These are phyloP conservation scores for Incumbomyces delicatus DNA, from an alignment of 2,329 filamentous ascomycete species.

Conservation along the genomic window DNA sequence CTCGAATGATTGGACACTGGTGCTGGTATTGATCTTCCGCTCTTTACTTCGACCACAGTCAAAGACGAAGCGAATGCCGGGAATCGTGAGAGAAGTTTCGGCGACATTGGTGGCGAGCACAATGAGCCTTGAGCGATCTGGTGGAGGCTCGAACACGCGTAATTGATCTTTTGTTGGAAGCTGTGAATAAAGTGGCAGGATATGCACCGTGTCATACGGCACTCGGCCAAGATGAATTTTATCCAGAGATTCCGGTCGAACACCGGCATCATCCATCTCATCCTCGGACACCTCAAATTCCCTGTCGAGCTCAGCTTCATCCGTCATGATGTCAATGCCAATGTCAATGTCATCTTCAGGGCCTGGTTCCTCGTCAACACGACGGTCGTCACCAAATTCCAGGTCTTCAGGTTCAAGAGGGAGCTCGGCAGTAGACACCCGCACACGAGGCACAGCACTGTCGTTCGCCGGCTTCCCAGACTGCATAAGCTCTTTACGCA, in stretches of 20 bases:
- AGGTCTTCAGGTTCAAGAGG: conserved; percentile 79
- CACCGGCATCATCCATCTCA: conserved; percentile 44
- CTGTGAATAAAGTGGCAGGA: conserved; percentile 89
- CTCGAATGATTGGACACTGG: conserved; percentile 90
- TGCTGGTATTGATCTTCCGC: conserved; percentile 74
- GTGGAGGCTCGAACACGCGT: conserved; percentile 75
- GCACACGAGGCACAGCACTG: conserved; percentile 53
- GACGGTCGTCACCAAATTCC: conserved; percentile 57
- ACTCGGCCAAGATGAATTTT: conserved; percentile 28
- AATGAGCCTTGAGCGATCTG: conserved; percentile 72
- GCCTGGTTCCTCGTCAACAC: conserved; percentile 30
- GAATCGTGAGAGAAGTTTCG: conserved; percentile 93
- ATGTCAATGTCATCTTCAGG: conserved; percentile 47
- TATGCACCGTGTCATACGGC: conserved; percentile 62
- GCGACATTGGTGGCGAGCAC: conserved; percentile 93
- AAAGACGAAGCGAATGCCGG: conserved; percentile 89
- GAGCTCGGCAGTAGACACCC: conserved; percentile 65
- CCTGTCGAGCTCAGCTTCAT: conserved; percentile 48
- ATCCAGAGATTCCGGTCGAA: not conserved
- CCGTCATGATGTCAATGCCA: conserved; percentile 51
- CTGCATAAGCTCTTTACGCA: conserved; percentile 41
- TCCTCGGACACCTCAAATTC: conserved; percentile 54
- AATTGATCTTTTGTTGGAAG: conserved; percentile 85
- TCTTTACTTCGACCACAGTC: conserved; percentile 90
- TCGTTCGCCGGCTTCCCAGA: not conserved